These are phyloP conservation scores for Psilocybe cyanescens DNA, from an alignment of 768 basidiomycete species.

Conservation along the genomic window DNA sequence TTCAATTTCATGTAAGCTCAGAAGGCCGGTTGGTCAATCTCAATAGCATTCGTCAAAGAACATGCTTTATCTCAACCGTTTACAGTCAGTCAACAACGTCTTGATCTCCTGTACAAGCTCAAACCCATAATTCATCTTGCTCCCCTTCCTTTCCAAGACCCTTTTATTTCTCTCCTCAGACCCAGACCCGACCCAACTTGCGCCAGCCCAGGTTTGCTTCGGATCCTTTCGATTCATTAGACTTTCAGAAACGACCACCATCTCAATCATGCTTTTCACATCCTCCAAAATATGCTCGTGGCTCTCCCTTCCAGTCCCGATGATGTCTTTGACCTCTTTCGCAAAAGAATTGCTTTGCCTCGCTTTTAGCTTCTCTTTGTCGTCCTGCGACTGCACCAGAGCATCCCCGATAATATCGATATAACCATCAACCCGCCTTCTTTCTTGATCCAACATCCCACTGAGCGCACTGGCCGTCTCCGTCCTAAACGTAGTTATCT, in stretches of 20 bases:
- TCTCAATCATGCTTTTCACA: constrained; percentile 2
- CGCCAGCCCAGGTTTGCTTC: background rate
- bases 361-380: background rate
- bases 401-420: constrained; percentile 25
- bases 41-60: background rate
- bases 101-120: constrained; percentile 21
- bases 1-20: background rate
- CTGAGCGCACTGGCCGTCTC: constrained; percentile 25
- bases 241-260: background rate
- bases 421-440: constrained; percentile 23
- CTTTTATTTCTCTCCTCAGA: constrained; percentile 10
- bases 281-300: background rate
- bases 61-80: constrained; percentile 13
- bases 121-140: constrained; percentile 21
- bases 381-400: constrained; percentile 7
- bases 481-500: constrained; percentile 29
- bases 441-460: constrained; percentile 22
- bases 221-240: background rate
- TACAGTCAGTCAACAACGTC: constrained; percentile 15
- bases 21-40: too few species aligned
- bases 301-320: constrained; percentile 2
- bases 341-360: constrained; percentile 5
- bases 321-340: constrained; percentile 11
- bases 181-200: background rate
- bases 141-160: constrained; percentile 22